Conservation (phyloP, 2,329 filamentous ascomycete genomes). For the Metarhizium rileyi region DNA sequence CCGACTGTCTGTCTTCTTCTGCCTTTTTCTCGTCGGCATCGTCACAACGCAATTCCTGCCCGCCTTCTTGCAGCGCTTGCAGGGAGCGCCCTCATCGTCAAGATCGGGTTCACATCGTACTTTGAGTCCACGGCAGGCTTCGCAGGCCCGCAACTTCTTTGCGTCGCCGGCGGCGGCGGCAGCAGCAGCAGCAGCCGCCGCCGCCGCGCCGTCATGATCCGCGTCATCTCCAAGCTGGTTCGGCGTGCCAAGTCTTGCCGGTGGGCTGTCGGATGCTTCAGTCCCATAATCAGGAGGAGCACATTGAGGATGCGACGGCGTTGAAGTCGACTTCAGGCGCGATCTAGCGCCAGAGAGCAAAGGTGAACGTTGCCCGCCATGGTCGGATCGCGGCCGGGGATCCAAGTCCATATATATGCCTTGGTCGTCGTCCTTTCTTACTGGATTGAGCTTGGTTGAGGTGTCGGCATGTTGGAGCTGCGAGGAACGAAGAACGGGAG, state of each 20-base stretch:
- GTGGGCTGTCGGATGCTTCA: conserved; percentile 11
- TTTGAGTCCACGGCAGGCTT: conserved; percentile 66
- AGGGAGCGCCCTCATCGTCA: conserved; percentile 50
- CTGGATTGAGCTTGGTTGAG: not conserved
- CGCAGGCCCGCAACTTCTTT: conserved; percentile 63
- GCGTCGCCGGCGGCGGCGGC: conserved; percentile 32
- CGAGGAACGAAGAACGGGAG: conserved; percentile 17
- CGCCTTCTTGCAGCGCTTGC: conserved; percentile 71
- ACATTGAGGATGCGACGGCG: conserved; percentile 8
- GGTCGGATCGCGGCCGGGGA: conserved; percentile 18
- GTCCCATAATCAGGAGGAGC: conserved; percentile 10
- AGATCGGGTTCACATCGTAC: conserved; percentile 77
- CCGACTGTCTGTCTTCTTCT: conserved; percentile 84
- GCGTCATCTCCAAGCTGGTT: not conserved
- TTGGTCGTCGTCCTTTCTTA: not conserved
- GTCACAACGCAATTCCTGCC: conserved; percentile 70
- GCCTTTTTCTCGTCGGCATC: conserved; percentile 63
- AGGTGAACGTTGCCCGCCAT: conserved; percentile 14
- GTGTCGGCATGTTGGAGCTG: not conserved
- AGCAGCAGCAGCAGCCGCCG: conserved; percentile 8
- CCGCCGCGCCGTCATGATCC: conserved; percentile 4
- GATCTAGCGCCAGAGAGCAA: not conserved
- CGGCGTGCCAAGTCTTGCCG: conserved; percentile 1
- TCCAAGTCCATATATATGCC: conserved; percentile 22
- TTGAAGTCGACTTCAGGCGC: conserved; percentile 6